These are phyloP conservation scores for Tuctoria greenei DNA, from an alignment of 176 grass and related monocot genomes.

Conservation along the genomic window DNA sequence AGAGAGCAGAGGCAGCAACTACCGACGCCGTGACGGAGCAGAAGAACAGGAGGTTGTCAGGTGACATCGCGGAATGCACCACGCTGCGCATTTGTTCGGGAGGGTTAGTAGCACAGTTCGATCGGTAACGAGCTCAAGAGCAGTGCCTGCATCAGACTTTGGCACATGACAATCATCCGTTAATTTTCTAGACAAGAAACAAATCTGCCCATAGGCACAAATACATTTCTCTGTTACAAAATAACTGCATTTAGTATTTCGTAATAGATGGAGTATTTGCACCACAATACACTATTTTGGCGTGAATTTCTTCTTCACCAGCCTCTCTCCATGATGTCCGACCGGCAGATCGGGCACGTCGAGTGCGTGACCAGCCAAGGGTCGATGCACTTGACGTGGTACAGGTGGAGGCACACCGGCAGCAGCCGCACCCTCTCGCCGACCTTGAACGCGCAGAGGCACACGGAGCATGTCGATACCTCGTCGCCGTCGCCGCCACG, in stretches of 20 bases:
- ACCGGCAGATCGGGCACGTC: constrained; percentile 52
- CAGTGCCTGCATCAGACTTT: not conserved
- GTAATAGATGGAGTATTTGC: too few species aligned
- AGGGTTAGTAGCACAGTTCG: not conserved
- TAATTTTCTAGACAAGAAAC: not conserved
- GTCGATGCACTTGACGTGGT: too few species aligned
- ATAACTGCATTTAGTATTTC: too few species aligned
- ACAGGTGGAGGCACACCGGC: too few species aligned
- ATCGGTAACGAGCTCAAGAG: not conserved
- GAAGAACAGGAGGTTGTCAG: constrained; percentile 44
- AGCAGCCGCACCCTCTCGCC: too few species aligned
- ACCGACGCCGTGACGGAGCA: constrained; percentile 20
- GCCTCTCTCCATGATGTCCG: constrained; percentile 8
- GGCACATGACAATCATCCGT: not conserved
- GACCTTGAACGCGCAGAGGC: constrained; percentile 39
- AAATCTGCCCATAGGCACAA: not conserved
- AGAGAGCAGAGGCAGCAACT: constrained; percentile 15
- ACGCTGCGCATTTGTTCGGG: not conserved
- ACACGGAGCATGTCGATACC: constrained; percentile 44
- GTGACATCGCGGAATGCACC: constrained; percentile 30
- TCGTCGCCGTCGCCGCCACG: not conserved
- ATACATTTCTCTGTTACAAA: too few species aligned
- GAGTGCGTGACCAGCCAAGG: too few species aligned
- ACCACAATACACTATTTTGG: not conserved
- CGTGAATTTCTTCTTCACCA: too few species aligned